These are phyloP conservation scores for Sporisorium exsertum DNA, from an alignment of 1,284 basidiomycete species.

Conservation along the genomic window DNA sequence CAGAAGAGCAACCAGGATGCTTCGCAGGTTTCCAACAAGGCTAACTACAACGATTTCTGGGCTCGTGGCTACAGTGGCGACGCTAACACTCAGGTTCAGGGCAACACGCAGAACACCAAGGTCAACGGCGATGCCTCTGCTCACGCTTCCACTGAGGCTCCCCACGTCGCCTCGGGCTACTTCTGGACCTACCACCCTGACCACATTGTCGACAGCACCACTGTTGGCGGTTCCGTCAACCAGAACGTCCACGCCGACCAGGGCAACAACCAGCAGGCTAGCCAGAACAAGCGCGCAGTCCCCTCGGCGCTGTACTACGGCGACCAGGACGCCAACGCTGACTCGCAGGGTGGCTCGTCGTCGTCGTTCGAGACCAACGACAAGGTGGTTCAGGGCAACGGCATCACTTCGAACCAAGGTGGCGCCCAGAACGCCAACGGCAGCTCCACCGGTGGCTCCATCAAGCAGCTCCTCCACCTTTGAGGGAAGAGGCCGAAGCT, in stretches of 20 bases:
- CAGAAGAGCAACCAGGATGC: slow-evolving; percentile 31
- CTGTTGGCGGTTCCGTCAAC: slow-evolving; percentile 16
- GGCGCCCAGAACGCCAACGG: slow-evolving; percentile 30
- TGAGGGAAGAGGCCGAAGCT: neutral
- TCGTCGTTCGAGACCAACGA: slow-evolving; percentile 35
- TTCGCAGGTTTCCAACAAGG: slow-evolving; percentile 23
- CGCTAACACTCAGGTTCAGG: slow-evolving; percentile 22
- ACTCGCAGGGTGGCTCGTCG: slow-evolving; percentile 21
- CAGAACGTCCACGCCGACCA: slow-evolving; percentile 25
- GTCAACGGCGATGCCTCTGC: slow-evolving; percentile 24
- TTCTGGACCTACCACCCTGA: slow-evolving; percentile 37
- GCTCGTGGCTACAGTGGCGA: slow-evolving; percentile 11
- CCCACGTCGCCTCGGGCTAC: slow-evolving; percentile 18
- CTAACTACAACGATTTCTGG: slow-evolving; percentile 20
- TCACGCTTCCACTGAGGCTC: neutral
- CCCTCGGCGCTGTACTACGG: slow-evolving; percentile 18
- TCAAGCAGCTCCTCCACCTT: slow-evolving; percentile 37
- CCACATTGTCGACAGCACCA: slow-evolving; percentile 12
- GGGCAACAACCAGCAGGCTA: slow-evolving; percentile 30
- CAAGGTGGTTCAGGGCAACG: slow-evolving; percentile 30
- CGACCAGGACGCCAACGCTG: slow-evolving; percentile 25
- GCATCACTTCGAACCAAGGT: slow-evolving; percentile 22
- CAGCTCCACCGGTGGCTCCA: slow-evolving; percentile 25
- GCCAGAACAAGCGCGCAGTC: slow-evolving; percentile 16
- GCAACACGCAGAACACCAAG: slow-evolving; percentile 21